phyloP scores from a whole-genome alignment of 345 rosid species.

The Syzygium jambos region DNA sequence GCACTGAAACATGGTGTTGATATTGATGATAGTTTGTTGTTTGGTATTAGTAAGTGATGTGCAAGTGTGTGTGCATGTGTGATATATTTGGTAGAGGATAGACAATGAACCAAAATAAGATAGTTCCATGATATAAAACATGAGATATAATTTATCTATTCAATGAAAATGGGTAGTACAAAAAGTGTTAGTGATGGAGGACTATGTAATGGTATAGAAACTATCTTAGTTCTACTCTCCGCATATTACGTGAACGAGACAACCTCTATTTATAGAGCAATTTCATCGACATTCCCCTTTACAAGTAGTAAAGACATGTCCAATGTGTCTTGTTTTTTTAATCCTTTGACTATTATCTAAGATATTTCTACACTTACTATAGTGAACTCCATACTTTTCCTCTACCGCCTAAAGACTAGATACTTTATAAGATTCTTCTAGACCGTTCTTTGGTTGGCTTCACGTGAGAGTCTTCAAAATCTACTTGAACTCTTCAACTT shows the following conservation, averaged over 20 bases:
- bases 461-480: not conserved
- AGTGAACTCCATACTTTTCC: not conserved
- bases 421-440: not conserved
- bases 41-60: too few relatives aligned
- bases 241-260: not conserved
- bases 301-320: not conserved
- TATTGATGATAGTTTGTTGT: too few relatives aligned
- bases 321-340: not conserved
- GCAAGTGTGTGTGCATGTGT: too few relatives aligned
- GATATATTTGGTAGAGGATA: too few relatives aligned
- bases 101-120: too few relatives aligned
- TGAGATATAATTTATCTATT: too few relatives aligned
- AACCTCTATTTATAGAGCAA: not conserved
- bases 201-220: not conserved
- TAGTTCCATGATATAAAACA: too few relatives aligned
- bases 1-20: too few relatives aligned
- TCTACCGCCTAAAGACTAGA: not conserved
- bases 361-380: not conserved
- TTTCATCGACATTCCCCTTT: too few relatives aligned
- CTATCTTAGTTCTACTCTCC: not conserved
- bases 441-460: not conserved
- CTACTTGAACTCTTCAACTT: not conserved
- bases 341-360: not conserved
- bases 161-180: too few relatives aligned
- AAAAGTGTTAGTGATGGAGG: not conserved